Conservation (phyloP, 2,329 filamentous ascomycete species). For the Boeremia lycopersici region DNA sequence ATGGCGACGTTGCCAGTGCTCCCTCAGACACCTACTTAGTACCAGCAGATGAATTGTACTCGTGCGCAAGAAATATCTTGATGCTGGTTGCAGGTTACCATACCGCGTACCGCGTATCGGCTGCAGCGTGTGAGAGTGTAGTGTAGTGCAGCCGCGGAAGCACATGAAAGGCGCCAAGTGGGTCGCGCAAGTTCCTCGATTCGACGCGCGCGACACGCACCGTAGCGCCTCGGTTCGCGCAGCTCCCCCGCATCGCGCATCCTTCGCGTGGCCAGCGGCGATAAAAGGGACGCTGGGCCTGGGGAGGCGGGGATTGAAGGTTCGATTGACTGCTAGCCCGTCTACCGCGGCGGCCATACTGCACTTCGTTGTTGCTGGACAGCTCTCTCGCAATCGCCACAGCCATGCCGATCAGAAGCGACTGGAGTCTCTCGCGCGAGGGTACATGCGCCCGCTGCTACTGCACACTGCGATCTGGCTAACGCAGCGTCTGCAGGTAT, state of each 20-base stretch:
- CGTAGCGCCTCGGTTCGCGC: background rate
- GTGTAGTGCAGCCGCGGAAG: too few species aligned
- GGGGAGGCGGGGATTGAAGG: background rate
- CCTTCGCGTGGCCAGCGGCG: background rate
- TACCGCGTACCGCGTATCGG: too few species aligned
- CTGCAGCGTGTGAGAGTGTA: too few species aligned
- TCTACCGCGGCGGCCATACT: too few species aligned
- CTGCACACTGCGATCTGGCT: background rate
- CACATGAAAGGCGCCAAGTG: background rate
- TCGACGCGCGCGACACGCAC: background rate
- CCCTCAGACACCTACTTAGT: too few species aligned
- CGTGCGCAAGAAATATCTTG: too few species aligned
- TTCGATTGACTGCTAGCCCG: too few species aligned
- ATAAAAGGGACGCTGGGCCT: background rate
- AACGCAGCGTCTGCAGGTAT: slow-evolving; percentile 21
- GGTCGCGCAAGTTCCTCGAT: background rate
- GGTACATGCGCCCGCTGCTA: slow-evolving; percentile 30
- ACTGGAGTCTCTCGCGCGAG: slow-evolving; percentile 48
- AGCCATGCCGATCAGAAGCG: slow-evolving; percentile 47
- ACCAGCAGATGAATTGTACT: too few species aligned
- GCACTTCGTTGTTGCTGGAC: too few species aligned
- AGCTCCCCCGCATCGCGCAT: background rate
- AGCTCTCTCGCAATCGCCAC: background rate
- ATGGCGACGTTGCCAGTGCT: too few species aligned
- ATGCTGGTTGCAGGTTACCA: too few species aligned